A percentile compares a stretch with the other conserved stretches of the same genome.
Evolutionary conservation across 768 basidiomycete species (phyloP).

Genomic region (Serpula lacrymans): DNA sequence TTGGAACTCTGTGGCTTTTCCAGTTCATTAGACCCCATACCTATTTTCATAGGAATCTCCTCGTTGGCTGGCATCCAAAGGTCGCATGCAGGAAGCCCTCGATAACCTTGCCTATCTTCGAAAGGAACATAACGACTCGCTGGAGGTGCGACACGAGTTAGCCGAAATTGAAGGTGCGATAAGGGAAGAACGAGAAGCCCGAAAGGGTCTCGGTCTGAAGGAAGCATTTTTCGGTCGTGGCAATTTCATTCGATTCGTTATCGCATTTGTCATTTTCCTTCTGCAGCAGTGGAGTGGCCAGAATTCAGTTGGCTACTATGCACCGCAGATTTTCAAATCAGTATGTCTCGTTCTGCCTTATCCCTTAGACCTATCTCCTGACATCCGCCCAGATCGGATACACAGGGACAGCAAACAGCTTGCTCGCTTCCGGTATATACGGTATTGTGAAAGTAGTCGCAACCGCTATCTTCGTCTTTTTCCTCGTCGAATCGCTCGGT

Average conservation of each 20-base stretch:
- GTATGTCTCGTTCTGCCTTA: constrained; percentile 31
- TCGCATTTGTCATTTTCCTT: constrained; percentile 76
- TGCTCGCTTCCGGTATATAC: constrained; percentile 74
- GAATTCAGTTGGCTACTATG: constrained; percentile 77
- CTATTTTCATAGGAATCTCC: constrained; percentile 65
- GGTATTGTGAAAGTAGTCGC: constrained; percentile 65
- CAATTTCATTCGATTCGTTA: constrained; percentile 79
- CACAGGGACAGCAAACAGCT: constrained; percentile 50
- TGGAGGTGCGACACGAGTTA: constrained; percentile 54
- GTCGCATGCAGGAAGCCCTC: constrained; percentile 49
- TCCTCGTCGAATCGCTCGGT: constrained; percentile 64
- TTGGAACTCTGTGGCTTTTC: neutral
- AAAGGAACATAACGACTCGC: constrained; percentile 36
- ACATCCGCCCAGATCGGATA: constrained; percentile 55
- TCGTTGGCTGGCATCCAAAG: constrained; percentile 70
- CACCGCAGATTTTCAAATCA: constrained; percentile 69
- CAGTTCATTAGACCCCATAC: too few relatives aligned
- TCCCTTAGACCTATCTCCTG: neutral
- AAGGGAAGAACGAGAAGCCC: constrained; percentile 64
- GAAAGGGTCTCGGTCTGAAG: constrained; percentile 58
- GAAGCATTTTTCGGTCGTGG: constrained; percentile 82
- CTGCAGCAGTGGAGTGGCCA: constrained; percentile 85
- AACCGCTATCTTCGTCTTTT: constrained; percentile 62
- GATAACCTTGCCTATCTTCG: constrained; percentile 65
- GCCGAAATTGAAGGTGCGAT: constrained; percentile 84